These are phyloP conservation scores for Cyphellophora attinorum DNA, from an alignment of 2,329 filamentous ascomycete species.

Conservation along the genomic window DNA sequence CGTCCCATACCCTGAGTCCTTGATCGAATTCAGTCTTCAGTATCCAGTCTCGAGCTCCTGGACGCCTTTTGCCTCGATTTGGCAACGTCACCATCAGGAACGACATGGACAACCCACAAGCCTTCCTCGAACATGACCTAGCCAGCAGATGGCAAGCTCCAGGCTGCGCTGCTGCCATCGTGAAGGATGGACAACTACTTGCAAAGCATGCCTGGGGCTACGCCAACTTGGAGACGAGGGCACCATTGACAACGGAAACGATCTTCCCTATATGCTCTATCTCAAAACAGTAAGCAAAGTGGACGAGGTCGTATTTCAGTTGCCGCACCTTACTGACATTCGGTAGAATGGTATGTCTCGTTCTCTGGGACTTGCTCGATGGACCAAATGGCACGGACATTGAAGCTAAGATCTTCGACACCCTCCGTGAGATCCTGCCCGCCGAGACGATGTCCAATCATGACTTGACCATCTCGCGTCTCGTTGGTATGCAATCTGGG, in stretches of 20 bases:
- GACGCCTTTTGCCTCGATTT: no score
- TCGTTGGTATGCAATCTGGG: constrained; percentile 34
- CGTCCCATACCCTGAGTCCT: no score
- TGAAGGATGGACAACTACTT: constrained; percentile 33
- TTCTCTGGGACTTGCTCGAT: neutral
- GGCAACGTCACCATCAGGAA: no score
- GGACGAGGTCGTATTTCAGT: constrained; percentile 27
- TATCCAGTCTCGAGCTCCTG: no score
- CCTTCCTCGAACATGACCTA: no score
- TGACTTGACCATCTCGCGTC: constrained; percentile 27
- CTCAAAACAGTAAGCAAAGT: constrained; percentile 38
- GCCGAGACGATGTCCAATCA: neutral
- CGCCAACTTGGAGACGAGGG: constrained; percentile 30
- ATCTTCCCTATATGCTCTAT: constrained; percentile 46
- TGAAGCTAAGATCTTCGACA: neutral
- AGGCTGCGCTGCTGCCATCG: constrained; percentile 32
- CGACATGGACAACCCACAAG: no score
- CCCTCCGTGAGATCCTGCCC: constrained; percentile 1
- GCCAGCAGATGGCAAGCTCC: no score
- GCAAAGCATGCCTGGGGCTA: constrained; percentile 34
- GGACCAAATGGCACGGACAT: neutral
- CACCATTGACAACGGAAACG: constrained; percentile 26
- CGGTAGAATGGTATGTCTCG: neutral
- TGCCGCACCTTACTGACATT: neutral
- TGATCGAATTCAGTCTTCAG: no score